Conservation (phyloP, 2,329 filamentous ascomycete genomes). For the Ophiostoma himal-ulmi region DNA sequence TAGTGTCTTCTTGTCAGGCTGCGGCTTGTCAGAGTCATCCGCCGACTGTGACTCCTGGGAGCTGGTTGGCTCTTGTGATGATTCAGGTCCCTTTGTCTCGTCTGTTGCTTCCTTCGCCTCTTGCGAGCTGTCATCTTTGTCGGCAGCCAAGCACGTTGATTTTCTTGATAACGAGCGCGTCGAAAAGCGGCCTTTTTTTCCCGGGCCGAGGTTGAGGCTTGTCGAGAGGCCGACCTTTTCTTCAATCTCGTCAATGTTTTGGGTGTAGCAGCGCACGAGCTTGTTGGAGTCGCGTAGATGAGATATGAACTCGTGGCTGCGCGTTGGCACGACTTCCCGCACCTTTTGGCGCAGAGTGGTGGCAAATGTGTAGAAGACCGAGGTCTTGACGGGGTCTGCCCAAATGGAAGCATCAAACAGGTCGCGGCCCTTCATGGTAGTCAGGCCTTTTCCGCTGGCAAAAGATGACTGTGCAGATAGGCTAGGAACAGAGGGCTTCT, state of each 20-base stretch:
- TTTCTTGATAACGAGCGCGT: conserved; percentile 29
- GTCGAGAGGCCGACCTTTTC: conserved; percentile 63
- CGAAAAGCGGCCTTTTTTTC: conserved; percentile 55
- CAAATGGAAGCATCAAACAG: conserved; percentile 67
- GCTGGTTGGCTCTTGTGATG: background rate
- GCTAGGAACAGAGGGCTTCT: conserved; percentile 33
- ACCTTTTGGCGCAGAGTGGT: conserved; percentile 61
- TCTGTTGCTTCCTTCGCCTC: too few relatives aligned
- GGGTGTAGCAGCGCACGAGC: conserved; percentile 65
- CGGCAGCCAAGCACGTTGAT: conserved; percentile 10
- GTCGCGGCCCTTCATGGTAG: conserved; percentile 64
- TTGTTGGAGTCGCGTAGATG: conserved; percentile 61
- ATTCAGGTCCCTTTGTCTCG: background rate
- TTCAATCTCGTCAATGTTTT: conserved; percentile 70
- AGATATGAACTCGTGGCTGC: conserved; percentile 63
- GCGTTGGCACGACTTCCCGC: conserved; percentile 56
- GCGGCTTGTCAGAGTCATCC: background rate
- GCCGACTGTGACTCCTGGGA: conserved; percentile 15
- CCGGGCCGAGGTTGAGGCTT: conserved; percentile 55
- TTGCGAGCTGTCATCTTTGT: background rate
- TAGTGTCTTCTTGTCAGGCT: conserved; percentile 6
- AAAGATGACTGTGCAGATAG: conserved; percentile 30
- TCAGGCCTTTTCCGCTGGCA: conserved; percentile 35
- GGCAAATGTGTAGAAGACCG: conserved; percentile 67
- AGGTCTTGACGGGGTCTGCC: conserved; percentile 61